Conservation (phyloP, 2,329 filamentous ascomycete genomes). For the Cercospora brassicicola region DNA sequence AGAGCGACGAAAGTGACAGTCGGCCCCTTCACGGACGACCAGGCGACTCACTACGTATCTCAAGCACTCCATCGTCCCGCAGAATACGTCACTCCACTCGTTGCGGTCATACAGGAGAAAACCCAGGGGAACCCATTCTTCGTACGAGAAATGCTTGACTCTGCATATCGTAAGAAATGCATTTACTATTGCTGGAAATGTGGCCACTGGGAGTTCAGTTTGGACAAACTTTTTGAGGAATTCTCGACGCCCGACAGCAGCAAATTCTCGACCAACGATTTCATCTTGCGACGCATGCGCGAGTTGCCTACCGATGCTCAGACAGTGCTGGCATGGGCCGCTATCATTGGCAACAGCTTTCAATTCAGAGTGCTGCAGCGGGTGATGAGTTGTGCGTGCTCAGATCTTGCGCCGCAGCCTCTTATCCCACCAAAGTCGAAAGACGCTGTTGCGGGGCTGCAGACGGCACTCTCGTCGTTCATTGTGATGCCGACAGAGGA, state of each 20-base stretch:
- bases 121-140: constrained; percentile 91
- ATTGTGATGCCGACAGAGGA: constrained; percentile 78
- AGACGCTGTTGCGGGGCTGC: constrained; percentile 75
- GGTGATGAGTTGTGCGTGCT: constrained; percentile 73
- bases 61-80: constrained; percentile 69
- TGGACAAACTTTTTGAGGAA: constrained; percentile 82
- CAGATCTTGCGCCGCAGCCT: constrained; percentile 52
- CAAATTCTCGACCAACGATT: constrained; percentile 76
- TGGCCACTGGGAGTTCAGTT: constrained; percentile 78
- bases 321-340: constrained; percentile 81
- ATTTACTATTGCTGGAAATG: constrained; percentile 88
- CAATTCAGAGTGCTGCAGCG: constrained; percentile 78
- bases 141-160: constrained; percentile 84
- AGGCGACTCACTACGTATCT: constrained; percentile 80
- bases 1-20: constrained; percentile 67
- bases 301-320: constrained; percentile 74
- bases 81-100: constrained; percentile 68
- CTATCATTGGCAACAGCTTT: constrained; percentile 77
- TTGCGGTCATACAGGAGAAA: constrained; percentile 84
- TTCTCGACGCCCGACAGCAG: constrained; percentile 78
- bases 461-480: constrained; percentile 75
- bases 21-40: constrained; percentile 70
- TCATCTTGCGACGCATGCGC: constrained; percentile 73
- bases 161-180: constrained; percentile 80
- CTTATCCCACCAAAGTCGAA: constrained; percentile 60